Conservation (phyloP, 2,329 filamentous ascomycete species). For the Pseudogymnoascus sp. region DNA sequence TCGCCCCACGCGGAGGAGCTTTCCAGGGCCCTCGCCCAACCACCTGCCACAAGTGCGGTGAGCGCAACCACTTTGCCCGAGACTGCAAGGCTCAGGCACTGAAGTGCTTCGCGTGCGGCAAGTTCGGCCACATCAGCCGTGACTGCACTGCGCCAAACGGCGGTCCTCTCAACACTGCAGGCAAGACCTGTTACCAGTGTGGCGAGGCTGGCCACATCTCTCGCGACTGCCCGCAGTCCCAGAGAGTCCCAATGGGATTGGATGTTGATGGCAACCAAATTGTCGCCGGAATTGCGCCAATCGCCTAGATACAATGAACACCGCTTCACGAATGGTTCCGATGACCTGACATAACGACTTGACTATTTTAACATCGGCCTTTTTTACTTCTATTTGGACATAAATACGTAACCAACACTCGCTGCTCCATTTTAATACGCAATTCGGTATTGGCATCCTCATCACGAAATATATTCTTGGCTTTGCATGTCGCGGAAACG, state of each 20-base stretch:
- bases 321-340: conserved; percentile 25
- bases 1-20: conserved; percentile 65
- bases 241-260: conserved; percentile 45
- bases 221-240: conserved; percentile 69
- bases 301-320: conserved; percentile 31
- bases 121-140: conserved; percentile 47
- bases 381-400: conserved; percentile 27
- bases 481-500: conserved; percentile 21
- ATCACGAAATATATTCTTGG: conserved; percentile 9
- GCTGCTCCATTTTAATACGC: conserved; percentile 23
- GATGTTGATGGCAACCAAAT: conserved; percentile 32
- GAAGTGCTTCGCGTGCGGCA: conserved; percentile 74
- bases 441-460: conserved; percentile 16
- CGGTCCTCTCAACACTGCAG: conserved; percentile 86
- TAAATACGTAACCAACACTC: conserved; percentile 14
- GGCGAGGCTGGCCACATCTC: conserved; percentile 94
- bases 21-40: conserved; percentile 58
- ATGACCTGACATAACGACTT: conserved; percentile 25
- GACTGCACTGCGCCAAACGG: conserved; percentile 97
- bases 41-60: conserved; percentile 67
- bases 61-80: conserved; percentile 95
- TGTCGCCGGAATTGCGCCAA: conserved; percentile 33
- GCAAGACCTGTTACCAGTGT: conserved; percentile 98
- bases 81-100: conserved; percentile 79
- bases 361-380: conserved; percentile 23